These are phyloP conservation scores for Paramecium sonneborni DNA, from an alignment of 73 alveolate species.

Conservation along the genomic window DNA sequence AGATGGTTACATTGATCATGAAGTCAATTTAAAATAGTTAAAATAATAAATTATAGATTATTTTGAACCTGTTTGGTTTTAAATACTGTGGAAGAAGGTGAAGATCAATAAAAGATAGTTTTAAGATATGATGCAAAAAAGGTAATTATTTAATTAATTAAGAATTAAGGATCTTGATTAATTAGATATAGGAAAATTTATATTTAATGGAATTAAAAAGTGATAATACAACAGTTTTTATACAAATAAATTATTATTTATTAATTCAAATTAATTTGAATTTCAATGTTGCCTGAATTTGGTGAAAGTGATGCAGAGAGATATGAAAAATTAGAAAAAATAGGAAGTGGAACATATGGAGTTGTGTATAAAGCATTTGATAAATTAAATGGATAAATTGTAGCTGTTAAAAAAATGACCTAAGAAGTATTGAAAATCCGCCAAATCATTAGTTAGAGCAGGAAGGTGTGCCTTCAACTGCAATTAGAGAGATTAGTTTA, in stretches of 20 bases:
- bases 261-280: constrained; percentile 25
- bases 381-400: constrained; percentile 73
- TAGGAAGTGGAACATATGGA: constrained; percentile 89
- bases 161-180: constrained; percentile 21
- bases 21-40: constrained; percentile 14
- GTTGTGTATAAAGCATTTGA: constrained; percentile 79
- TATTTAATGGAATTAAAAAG: constrained; percentile 43
- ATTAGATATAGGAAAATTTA: background rate
- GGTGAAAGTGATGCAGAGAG: constrained; percentile 66
- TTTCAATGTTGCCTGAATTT: constrained; percentile 44
- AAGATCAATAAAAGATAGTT: background rate
- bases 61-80: constrained; percentile 41
- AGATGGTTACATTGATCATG: constrained; percentile 34
- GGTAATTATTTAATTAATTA: constrained; percentile 11
- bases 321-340: constrained; percentile 73
- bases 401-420: constrained; percentile 79
- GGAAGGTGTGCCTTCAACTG: constrained; percentile 96
- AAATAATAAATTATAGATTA: background rate
- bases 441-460: constrained; percentile 75
- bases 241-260: background rate
- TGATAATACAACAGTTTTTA: background rate
- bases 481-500: constrained; percentile 94
- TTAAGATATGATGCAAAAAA: constrained; percentile 10
- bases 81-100: constrained; percentile 5
- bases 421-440: constrained; percentile 59